A percentile compares a stretch with the other conserved stretches of the same genome.
Conservation (phyloP, 352 stramenopile species). For the Pythium insidiosum region DNA sequence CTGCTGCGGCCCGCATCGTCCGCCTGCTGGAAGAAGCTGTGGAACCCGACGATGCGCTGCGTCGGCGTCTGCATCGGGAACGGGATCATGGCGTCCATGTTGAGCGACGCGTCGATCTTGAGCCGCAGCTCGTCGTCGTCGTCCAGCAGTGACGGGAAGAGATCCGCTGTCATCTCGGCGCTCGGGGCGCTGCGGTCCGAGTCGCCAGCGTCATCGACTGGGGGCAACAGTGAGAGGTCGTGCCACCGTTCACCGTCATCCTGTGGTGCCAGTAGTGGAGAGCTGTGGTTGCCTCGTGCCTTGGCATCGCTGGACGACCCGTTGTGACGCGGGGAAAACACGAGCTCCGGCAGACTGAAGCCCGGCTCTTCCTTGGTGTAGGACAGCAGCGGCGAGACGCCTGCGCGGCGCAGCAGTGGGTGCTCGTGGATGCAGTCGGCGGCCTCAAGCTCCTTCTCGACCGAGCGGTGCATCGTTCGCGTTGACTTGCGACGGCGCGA, state of each 20-base stretch:
- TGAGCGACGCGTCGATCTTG: background rate
- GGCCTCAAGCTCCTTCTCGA: slow-evolving; percentile 32
- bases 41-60: background rate
- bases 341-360: background rate
- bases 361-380: slow-evolving; percentile 6
- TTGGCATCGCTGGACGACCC: background rate
- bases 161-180: background rate
- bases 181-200: background rate
- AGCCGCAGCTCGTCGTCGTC: background rate
- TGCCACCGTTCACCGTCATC: too few relatives aligned
- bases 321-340: background rate
- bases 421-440: slow-evolving; percentile 19
- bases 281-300: too few relatives aligned
- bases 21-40: background rate
- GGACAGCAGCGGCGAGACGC: slow-evolving; percentile 30
- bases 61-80: background rate
- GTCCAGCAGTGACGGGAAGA: background rate
- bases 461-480: slow-evolving; percentile 8
- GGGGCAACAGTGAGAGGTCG: background rate
- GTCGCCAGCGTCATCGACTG: too few relatives aligned
- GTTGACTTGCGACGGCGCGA: too few relatives aligned
- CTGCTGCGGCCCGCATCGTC: background rate
- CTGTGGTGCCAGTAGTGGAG: too few relatives aligned
- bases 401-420: slow-evolving; percentile 18
- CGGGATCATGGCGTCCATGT: background rate